Evolutionary conservation across 495 filamentous ascomycete genomes (phyloP).

Genomic region (Penicillium crystallinum): DNA sequence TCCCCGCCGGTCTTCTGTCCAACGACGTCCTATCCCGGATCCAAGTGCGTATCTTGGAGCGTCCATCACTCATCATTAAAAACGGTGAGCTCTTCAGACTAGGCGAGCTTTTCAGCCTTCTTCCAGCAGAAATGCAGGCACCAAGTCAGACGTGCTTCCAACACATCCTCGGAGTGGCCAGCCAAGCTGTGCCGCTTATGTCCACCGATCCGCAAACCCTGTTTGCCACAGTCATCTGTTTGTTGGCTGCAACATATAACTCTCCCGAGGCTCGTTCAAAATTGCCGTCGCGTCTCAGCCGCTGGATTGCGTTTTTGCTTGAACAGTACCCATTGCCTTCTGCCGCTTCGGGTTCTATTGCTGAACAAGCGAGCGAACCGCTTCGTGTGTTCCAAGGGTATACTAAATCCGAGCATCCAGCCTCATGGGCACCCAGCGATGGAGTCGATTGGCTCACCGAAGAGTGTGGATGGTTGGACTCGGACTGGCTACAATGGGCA

Average conservation of each 20-base stretch:
- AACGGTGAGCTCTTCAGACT: conserved; percentile 38
- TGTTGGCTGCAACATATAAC: conserved; percentile 18
- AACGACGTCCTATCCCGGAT: conserved; percentile 26
- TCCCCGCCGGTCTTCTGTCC: conserved; percentile 31
- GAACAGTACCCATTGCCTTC: conserved; percentile 30
- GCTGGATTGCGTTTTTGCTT: conserved; percentile 36
- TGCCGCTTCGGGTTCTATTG: background rate
- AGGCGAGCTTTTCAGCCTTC: conserved; percentile 27
- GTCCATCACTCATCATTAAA: conserved; percentile 30
- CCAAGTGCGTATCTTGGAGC: conserved; percentile 34
- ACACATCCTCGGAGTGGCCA: conserved; percentile 13
- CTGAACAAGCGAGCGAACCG: conserved; percentile 23
- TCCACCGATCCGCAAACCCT: conserved; percentile 15
- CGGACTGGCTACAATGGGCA: conserved; percentile 41
- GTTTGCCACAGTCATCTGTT: conserved; percentile 18
- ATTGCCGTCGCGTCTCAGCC: conserved; percentile 29
- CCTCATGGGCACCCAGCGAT: conserved; percentile 6
- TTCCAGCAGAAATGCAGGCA: conserved; percentile 29
- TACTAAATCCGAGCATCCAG: conserved; percentile 9
- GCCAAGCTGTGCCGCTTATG: conserved; percentile 19
- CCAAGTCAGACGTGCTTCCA: conserved; percentile 23
- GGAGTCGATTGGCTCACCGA: conserved; percentile 19
- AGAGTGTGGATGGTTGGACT: conserved; percentile 35
- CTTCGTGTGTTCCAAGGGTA: conserved; percentile 21
- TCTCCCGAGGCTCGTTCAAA: conserved; percentile 10